phyloP scores from a whole-genome alignment of 495 filamentous ascomycete genomes.

The Paragyromitra xinjiangensis region DNA sequence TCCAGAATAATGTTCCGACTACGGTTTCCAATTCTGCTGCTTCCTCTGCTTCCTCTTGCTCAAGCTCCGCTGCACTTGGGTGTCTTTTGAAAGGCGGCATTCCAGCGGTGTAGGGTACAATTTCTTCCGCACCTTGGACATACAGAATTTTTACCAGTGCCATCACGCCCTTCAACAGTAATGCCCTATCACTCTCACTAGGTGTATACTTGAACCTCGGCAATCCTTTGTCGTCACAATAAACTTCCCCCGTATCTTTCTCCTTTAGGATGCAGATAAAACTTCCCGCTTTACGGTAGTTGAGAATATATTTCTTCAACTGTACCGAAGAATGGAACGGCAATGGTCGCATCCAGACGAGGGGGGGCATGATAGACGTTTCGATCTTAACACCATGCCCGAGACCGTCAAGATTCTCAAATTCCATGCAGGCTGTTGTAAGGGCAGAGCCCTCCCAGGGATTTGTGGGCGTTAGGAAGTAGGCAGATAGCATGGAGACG shows the following conservation, averaged over 20 bases:
- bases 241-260: slow-evolving; percentile 75
- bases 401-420: slow-evolving; percentile 81
- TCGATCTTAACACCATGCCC: slow-evolving; percentile 89
- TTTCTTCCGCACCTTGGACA: slow-evolving; percentile 78
- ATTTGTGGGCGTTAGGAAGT: slow-evolving; percentile 64
- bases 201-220: slow-evolving; percentile 73
- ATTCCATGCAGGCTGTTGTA: slow-evolving; percentile 77
- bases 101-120: slow-evolving; percentile 69
- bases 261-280: slow-evolving; percentile 79
- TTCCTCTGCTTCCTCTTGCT: slow-evolving; percentile 33
- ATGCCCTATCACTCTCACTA: slow-evolving; percentile 69
- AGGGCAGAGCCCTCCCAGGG: slow-evolving; percentile 66
- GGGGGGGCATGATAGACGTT: slow-evolving; percentile 67
- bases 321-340: slow-evolving; percentile 22
- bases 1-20: slow-evolving; percentile 10
- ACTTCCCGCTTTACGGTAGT: slow-evolving; percentile 66
- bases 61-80: slow-evolving; percentile 26
- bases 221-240: slow-evolving; percentile 71
- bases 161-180: slow-evolving; percentile 75
- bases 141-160: slow-evolving; percentile 79
- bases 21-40: slow-evolving; percentile 44
- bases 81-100: slow-evolving; percentile 73
- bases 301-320: slow-evolving; percentile 71
- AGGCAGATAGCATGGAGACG: slow-evolving; percentile 67
- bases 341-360: slow-evolving; percentile 8